These are phyloP conservation scores for Haberlea rhodopensis DNA, from an alignment of 257 asterid genomes.

Conservation along the genomic window DNA sequence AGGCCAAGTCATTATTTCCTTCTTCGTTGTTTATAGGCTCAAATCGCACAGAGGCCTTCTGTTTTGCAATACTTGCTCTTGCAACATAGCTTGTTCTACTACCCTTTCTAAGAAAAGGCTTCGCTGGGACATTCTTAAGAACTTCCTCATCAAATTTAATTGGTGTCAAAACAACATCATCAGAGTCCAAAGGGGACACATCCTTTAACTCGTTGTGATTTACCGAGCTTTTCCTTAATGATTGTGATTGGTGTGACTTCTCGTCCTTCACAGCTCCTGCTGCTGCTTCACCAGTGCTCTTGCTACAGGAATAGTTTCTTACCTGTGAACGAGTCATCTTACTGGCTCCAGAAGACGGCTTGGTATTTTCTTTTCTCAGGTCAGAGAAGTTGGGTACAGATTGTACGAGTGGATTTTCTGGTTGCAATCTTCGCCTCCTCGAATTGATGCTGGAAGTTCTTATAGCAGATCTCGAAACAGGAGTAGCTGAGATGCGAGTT, in stretches of 20 bases:
- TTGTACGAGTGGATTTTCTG: too few relatives aligned
- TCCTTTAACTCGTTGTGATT: too few relatives aligned
- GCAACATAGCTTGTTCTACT: slow-evolving; percentile 47
- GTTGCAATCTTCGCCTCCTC: too few relatives aligned
- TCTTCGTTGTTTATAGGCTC: slow-evolving; percentile 38
- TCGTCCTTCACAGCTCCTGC: slow-evolving; percentile 63
- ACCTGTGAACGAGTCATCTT: slow-evolving; percentile 57
- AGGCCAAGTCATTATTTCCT: slow-evolving; percentile 46
- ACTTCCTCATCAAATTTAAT: slow-evolving; percentile 46
- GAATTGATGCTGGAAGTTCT: too few relatives aligned
- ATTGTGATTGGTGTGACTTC: too few relatives aligned
- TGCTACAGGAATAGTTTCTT: slow-evolving; percentile 62
- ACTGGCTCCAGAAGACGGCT: slow-evolving; percentile 57
- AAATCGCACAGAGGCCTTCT: slow-evolving; percentile 39
- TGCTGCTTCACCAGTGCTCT: slow-evolving; percentile 53
- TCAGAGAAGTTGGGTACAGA: too few relatives aligned
- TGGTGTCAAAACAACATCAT: too few relatives aligned
- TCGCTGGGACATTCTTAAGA: slow-evolving; percentile 42
- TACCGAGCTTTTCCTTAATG: too few relatives aligned
- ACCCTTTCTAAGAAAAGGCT: slow-evolving; percentile 62
- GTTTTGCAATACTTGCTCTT: slow-evolving; percentile 42
- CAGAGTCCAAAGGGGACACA: too few relatives aligned
- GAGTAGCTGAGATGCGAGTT: too few relatives aligned
- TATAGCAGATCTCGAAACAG: too few relatives aligned
- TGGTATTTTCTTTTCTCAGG: slow-evolving; percentile 80